A percentile compares a stretch with the other conserved stretches of the same genome.
Conservation (phyloP, 2,329 filamentous ascomycete genomes). For the Alternaria novae-zelandiae region DNA sequence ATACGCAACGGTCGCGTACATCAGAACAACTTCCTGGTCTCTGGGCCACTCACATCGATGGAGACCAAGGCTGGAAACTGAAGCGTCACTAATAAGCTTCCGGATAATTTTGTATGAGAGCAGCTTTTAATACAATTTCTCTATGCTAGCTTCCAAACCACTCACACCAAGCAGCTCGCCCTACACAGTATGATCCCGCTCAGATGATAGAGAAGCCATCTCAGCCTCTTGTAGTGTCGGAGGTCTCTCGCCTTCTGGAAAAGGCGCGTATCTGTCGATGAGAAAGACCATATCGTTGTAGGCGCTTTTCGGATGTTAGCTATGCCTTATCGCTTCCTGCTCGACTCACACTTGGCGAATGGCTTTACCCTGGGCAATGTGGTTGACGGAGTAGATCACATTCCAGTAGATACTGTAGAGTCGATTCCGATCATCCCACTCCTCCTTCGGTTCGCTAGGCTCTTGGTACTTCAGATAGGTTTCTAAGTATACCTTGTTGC, state of each 20-base stretch:
- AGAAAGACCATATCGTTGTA: not conserved
- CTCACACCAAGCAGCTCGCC: not conserved
- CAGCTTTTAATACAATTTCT: not conserved
- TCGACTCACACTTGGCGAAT: not conserved
- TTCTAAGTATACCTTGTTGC: not conserved
- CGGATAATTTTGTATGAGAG: not conserved
- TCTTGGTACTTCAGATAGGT: not conserved
- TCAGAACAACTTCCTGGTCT: accelerated
- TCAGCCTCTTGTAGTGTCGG: not conserved
- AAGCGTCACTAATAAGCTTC: not conserved
- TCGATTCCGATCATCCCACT: not conserved
- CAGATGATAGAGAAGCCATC: not conserved
- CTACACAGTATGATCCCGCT: not conserved
- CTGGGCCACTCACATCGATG: not conserved
- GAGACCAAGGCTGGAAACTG: not conserved
- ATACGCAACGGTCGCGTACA: not conserved
- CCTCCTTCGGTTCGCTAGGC: not conserved
- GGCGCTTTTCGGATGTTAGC: not conserved
- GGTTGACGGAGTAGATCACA: not conserved
- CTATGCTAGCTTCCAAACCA: not conserved
- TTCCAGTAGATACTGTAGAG: not conserved
- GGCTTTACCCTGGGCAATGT: not conserved
- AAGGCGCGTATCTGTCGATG: not conserved
- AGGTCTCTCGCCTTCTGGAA: not conserved
- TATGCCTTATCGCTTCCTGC: not conserved